Evolutionary conservation across 2,329 filamentous ascomycete genomes (phyloP).

Genomic region (Fusarium illudens): DNA sequence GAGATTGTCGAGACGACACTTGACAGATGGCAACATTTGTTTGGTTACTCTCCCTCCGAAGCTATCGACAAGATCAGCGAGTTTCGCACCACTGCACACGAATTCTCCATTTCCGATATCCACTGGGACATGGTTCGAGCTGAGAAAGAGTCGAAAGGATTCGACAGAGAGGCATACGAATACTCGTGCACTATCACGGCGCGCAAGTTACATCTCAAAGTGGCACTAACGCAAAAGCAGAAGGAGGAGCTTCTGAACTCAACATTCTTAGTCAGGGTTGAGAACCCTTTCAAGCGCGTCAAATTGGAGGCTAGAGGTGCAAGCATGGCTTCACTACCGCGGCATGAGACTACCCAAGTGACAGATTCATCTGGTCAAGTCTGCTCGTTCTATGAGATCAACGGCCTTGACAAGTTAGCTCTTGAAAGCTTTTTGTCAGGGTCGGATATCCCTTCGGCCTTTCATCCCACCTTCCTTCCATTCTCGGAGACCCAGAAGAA

Average conservation of each 20-base stretch:
- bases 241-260: background rate
- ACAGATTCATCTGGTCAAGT: background rate
- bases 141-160: background rate
- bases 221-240: background rate
- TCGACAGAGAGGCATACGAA: slow-evolving; percentile 10
- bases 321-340: background rate
- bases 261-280: slow-evolving; percentile 4
- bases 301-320: background rate
- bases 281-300: background rate
- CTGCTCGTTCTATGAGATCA: slow-evolving; percentile 1
- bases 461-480: slow-evolving; percentile 5
- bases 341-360: no score
- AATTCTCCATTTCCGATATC: background rate
- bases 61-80: background rate
- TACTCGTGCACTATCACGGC: background rate
- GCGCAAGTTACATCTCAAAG: background rate
- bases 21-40: background rate
- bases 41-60: background rate
- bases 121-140: background rate
- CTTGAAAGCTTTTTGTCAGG: background rate
- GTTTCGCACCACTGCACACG: background rate
- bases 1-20: background rate
- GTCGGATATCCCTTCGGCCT: no score
- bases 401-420: background rate
- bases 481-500: background rate